phyloP scores from a whole-genome alignment of 371 early-diverging fungal genomes.

The Mortierella sp. region DNA sequence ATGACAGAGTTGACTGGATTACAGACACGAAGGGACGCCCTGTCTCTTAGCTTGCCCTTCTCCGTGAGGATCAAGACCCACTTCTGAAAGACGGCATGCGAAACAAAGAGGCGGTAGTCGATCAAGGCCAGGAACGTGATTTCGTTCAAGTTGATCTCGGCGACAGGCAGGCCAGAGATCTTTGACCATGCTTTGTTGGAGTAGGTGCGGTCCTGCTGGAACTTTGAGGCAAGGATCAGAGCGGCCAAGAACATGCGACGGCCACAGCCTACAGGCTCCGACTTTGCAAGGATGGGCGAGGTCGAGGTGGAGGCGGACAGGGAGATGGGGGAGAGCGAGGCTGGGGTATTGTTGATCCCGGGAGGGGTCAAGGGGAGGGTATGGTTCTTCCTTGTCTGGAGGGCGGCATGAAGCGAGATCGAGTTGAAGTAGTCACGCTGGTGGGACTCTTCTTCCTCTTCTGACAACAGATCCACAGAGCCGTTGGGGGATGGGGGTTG shows the following conservation, averaged over 20 bases:
- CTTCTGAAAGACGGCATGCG: conserved; percentile 63
- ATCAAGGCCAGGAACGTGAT: conserved; percentile 74
- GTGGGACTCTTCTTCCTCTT: conserved; percentile 24
- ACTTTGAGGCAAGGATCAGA: conserved; percentile 83
- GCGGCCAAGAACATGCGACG: conserved; percentile 87
- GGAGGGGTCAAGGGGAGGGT: conserved; percentile 52
- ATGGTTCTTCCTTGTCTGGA: conserved; percentile 22
- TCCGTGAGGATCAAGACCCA: conserved; percentile 52
- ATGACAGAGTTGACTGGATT: conserved; percentile 1
- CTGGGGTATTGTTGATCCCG: conserved; percentile 49
- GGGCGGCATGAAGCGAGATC: conserved; percentile 16
- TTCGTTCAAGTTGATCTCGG: conserved; percentile 82
- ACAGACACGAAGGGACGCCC: conserved; percentile 13
- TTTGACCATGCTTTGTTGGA: conserved; percentile 87
- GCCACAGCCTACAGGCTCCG: conserved; percentile 71
- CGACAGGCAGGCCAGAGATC: conserved; percentile 75
- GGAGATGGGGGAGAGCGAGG: conserved; percentile 41
- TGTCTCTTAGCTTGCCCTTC: conserved; percentile 37
- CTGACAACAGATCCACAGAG: conserved; percentile 34
- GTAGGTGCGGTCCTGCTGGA: conserved; percentile 83
- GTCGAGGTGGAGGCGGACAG: conserved; percentile 21
- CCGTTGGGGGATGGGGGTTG: conserved; percentile 46
- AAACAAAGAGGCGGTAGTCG: conserved; percentile 79
- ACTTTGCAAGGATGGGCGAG: conserved; percentile 52
- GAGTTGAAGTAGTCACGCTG: conserved; percentile 48